Evolutionary conservation across 768 basidiomycete species (phyloP).

Genomic region (Termitomyces sp.): DNA sequence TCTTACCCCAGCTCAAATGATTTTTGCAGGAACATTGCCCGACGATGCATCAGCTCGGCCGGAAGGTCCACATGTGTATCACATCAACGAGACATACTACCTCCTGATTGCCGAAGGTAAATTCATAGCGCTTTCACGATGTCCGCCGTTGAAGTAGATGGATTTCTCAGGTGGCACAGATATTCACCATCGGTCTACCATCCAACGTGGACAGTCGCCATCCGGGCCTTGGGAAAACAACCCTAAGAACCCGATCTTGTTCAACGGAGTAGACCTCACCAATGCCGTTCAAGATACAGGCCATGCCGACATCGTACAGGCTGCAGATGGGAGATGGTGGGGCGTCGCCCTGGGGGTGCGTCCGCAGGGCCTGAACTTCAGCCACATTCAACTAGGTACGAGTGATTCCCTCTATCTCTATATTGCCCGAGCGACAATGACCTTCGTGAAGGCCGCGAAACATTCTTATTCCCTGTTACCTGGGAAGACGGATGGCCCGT

Average conservation of each 20-base stretch:
- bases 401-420: neutral
- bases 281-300: slow-evolving; percentile 32
- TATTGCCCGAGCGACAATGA: neutral
- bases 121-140: neutral
- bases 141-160: neutral
- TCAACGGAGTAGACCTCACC: slow-evolving; percentile 29
- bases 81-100: slow-evolving; percentile 32
- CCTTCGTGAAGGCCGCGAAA: slow-evolving; percentile 25
- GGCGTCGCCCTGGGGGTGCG: slow-evolving; percentile 34
- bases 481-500: slow-evolving; percentile 35
- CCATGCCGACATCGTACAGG: slow-evolving; percentile 32
- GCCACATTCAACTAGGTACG: slow-evolving; percentile 27
- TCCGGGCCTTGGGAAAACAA: slow-evolving; percentile 37
- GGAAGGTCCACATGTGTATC: slow-evolving; percentile 36
- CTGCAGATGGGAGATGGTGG: slow-evolving; percentile 31
- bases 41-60: slow-evolving; percentile 29
- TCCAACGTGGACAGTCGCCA: slow-evolving; percentile 31
- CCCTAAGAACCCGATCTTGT: slow-evolving; percentile 32
- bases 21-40: slow-evolving; percentile 32
- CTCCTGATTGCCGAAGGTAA: slow-evolving; percentile 34
- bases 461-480: slow-evolving; percentile 33
- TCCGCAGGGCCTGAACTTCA: slow-evolving; percentile 27
- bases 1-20: slow-evolving; percentile 27
- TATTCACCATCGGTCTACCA: slow-evolving; percentile 27
- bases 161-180: slow-evolving; percentile 26